Percentiles rank a stretch among this genome's conserved stretches.
These are phyloP conservation scores for Parastagonospora nodorum DNA, from an alignment of 2,329 filamentous ascomycete genomes.

Conservation along the genomic window DNA sequence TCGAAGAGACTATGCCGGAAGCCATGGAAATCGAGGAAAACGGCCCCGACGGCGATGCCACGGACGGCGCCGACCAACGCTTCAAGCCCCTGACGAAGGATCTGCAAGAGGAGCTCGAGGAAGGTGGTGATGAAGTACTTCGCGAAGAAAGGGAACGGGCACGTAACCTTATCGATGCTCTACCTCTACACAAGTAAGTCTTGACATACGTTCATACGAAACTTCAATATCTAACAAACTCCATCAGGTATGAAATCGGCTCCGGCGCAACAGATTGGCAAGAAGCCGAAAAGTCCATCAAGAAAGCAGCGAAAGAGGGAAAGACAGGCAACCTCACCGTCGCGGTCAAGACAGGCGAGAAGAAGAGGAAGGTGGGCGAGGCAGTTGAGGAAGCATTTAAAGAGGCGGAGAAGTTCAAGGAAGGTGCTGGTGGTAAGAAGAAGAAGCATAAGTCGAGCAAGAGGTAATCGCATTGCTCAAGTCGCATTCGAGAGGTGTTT, in stretches of 20 bases:
- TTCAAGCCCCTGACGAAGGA: slow-evolving; percentile 73
- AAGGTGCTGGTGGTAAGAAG: slow-evolving; percentile 41
- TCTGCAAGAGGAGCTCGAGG: slow-evolving; percentile 81
- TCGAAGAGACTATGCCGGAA: slow-evolving; percentile 54
- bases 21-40: slow-evolving; percentile 49
- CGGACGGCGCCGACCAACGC: slow-evolving; percentile 64
- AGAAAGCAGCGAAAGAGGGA: slow-evolving; percentile 50
- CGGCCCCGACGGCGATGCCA: slow-evolving; percentile 58
- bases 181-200: slow-evolving; percentile 83
- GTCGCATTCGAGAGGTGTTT: neutral
- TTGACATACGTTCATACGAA: neutral
- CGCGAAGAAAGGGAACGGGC: slow-evolving; percentile 74
- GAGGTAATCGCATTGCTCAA: slow-evolving; percentile 26
- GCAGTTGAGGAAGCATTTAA: slow-evolving; percentile 55
- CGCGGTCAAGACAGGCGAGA: slow-evolving; percentile 78
- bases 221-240: slow-evolving; percentile 3
- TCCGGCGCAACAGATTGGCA: slow-evolving; percentile 60
- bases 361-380: slow-evolving; percentile 74
- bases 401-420: slow-evolving; percentile 43
- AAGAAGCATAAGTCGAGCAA: slow-evolving; percentile 49
- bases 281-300: slow-evolving; percentile 75
- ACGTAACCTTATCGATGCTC: slow-evolving; percentile 83
- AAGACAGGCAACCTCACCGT: slow-evolving; percentile 69
- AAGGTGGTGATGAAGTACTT: slow-evolving; percentile 78
- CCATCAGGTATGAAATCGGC: slow-evolving; percentile 51